phyloP scores from a whole-genome alignment of 2,329 filamentous ascomycete species.

The Phoma sp. region DNA sequence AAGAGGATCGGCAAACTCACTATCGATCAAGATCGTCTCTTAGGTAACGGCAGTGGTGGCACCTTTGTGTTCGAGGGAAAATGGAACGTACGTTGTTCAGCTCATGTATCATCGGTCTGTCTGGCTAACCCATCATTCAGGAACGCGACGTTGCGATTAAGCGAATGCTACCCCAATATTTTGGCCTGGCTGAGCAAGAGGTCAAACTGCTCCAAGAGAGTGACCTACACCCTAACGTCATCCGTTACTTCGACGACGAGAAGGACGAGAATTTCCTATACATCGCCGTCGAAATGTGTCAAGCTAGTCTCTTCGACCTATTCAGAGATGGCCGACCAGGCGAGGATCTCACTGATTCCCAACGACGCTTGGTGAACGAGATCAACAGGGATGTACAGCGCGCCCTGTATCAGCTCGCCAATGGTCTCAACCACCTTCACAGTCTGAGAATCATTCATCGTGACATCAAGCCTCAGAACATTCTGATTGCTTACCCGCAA shows the following conservation, averaged over 20 bases:
- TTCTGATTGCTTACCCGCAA: slow-evolving; percentile 76
- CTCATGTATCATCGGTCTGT: background rate
- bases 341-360: slow-evolving; percentile 62
- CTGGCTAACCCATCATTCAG: slow-evolving; percentile 24
- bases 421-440: slow-evolving; percentile 87
- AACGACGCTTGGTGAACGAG: slow-evolving; percentile 72
- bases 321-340: slow-evolving; percentile 67
- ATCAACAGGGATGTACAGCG: slow-evolving; percentile 78
- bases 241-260: slow-evolving; percentile 94
- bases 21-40: slow-evolving; percentile 65
- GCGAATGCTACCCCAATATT: slow-evolving; percentile 94
- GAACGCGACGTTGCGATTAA: slow-evolving; percentile 94
- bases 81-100: slow-evolving; percentile 67
- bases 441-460: slow-evolving; percentile 93
- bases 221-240: slow-evolving; percentile 95
- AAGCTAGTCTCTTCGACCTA: slow-evolving; percentile 90
- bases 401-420: slow-evolving; percentile 86
- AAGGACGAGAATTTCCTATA: slow-evolving; percentile 90
- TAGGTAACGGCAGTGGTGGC: slow-evolving; percentile 88
- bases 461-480: slow-evolving; percentile 97
- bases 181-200: slow-evolving; percentile 93
- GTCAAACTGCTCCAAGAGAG: slow-evolving; percentile 89
- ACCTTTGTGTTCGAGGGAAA: slow-evolving; percentile 94
- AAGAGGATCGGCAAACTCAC: slow-evolving; percentile 67
- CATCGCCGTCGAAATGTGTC: slow-evolving; percentile 92